Base-by-base conservation (phyloP, 345 rosid species). In the Eutrema yunnanense region DNA sequence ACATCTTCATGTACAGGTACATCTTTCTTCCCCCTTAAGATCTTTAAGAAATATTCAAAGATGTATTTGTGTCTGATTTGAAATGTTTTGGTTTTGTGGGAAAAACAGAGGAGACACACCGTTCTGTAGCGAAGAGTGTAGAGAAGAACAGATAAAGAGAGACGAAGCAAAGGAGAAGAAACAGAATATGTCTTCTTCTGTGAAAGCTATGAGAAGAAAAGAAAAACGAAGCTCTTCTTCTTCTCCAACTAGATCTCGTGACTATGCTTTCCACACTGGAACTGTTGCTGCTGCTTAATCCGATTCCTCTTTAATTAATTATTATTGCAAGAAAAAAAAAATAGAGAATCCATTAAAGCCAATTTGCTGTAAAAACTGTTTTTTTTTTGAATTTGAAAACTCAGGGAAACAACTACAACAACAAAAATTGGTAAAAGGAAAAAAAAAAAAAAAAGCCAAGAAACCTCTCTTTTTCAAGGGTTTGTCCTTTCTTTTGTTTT, bases 1-100 rank as follows among this genome's bases (percentile, higher is more conserved):
- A 90, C 82, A 90, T 90, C 86, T 90, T 85, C 81, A 90, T 88
- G 96, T 90, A 90, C 81, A 90, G 93, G 96, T 90, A 57, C 49
- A 27, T 52, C 38, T 72, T 42, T 59, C 0, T 22, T 57, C 19
- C 51, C 5, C n/a, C 9, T 60, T 1, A 37, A 37, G 13, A 37
- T 61, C 42, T 38, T 58, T 38, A 16, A 19, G 22, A n/a, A 26
- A 40, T 34, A 29, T 27, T 22, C 8, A 13, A 38, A 32, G 65
- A 57, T 69, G 2, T 72, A 42, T 58, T 41, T 62, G 63, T 63
- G n/a, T 42, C 60, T 74, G 62, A 58, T 50, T 19, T 33, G 0
- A 12, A 56, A 11, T 56, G 51, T 46, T 68, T 65, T 19, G 22
- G 8, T 0, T 10, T 41, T 10, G 57, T 6, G 9, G 49, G 10